Percentiles rank a stretch among this genome's conserved stretches.
These are phyloP conservation scores for Pseudogymnoascus sp. DNA, from an alignment of 2,329 filamentous ascomycete species.

Conservation along the genomic window DNA sequence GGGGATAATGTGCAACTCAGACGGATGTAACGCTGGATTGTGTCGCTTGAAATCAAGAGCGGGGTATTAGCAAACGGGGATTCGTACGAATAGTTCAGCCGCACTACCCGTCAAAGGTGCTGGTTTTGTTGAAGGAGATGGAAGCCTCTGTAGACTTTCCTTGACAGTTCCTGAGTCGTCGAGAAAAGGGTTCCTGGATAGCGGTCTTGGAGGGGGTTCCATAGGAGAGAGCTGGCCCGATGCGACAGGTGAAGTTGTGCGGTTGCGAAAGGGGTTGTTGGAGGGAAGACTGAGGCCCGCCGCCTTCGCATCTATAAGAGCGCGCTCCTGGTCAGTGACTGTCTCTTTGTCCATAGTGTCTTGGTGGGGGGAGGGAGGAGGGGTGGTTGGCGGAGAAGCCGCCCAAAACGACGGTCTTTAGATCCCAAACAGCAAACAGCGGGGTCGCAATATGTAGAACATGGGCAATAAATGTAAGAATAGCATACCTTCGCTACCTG, in stretches of 20 bases:
- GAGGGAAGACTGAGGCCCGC: conserved; percentile 56
- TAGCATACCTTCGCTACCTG: neutral
- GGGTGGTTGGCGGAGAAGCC: neutral
- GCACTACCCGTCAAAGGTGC: conserved; percentile 39
- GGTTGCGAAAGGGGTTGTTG: conserved; percentile 75
- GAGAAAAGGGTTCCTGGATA: conserved; percentile 70
- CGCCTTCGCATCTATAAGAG: neutral
- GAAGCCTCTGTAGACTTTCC: neutral
- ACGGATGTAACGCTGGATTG: conserved; percentile 29
- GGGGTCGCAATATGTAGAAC: neutral
- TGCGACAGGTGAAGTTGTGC: conserved; percentile 51
- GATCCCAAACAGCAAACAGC: neutral
- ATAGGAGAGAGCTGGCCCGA: conserved; percentile 46
- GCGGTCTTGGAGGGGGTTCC: conserved; percentile 47
- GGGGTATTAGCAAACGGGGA: conserved; percentile 15
- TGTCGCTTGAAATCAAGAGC: conserved; percentile 12
- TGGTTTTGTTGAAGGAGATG: conserved; percentile 30
- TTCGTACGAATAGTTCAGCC: conserved; percentile 70
- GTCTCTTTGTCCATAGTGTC: neutral
- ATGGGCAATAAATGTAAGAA: neutral
- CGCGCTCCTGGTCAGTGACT: neutral
- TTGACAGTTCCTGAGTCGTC: conserved; percentile 39
- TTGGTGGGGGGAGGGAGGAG: neutral
- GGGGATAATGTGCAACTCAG: conserved; percentile 26
- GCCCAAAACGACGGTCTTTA: neutral